phyloP scores from a whole-genome alignment of 2,329 filamentous ascomycete species.

The Fusarium concolor region DNA sequence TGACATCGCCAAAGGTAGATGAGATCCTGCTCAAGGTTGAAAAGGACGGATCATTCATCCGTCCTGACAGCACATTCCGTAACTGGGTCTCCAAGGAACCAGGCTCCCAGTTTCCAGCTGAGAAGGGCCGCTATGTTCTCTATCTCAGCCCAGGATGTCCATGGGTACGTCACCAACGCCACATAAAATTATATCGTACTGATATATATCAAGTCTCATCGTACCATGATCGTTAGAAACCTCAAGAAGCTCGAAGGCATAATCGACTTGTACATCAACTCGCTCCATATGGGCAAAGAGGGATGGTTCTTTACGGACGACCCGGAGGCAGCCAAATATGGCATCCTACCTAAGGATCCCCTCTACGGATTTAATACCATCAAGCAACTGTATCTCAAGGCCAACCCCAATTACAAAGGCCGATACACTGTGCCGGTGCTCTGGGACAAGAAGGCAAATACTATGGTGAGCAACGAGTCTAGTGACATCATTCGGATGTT shows the following conservation, averaged over 20 bases:
- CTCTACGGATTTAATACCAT: constrained; percentile 75
- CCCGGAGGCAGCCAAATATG: constrained; percentile 52
- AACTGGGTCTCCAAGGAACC: constrained; percentile 64
- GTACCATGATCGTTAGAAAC: constrained; percentile 77
- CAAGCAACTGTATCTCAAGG: constrained; percentile 76
- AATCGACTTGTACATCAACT: constrained; percentile 74
- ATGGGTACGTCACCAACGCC: constrained; percentile 60
- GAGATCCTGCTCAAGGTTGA: constrained; percentile 11
- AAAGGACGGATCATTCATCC: constrained; percentile 62
- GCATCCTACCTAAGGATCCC: constrained; percentile 64
- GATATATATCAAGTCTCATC: constrained; percentile 66
- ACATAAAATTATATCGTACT: background rate
- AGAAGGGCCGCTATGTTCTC: constrained; percentile 69
- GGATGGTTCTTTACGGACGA: constrained; percentile 64
- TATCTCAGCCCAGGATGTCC: constrained; percentile 72
- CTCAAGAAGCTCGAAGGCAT: constrained; percentile 80
- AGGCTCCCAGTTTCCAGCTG: constrained; percentile 65
- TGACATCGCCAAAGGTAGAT: background rate
- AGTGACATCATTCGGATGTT: constrained; percentile 88
- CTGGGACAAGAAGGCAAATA: constrained; percentile 74
- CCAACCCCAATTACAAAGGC: constrained; percentile 73
- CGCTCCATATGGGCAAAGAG: constrained; percentile 71
- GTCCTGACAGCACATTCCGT: constrained; percentile 66
- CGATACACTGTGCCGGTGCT: constrained; percentile 81
- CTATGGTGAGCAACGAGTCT: constrained; percentile 85